These are phyloP conservation scores for Epicoccum nigrum DNA, from an alignment of 2,329 filamentous ascomycete species.

Conservation along the genomic window DNA sequence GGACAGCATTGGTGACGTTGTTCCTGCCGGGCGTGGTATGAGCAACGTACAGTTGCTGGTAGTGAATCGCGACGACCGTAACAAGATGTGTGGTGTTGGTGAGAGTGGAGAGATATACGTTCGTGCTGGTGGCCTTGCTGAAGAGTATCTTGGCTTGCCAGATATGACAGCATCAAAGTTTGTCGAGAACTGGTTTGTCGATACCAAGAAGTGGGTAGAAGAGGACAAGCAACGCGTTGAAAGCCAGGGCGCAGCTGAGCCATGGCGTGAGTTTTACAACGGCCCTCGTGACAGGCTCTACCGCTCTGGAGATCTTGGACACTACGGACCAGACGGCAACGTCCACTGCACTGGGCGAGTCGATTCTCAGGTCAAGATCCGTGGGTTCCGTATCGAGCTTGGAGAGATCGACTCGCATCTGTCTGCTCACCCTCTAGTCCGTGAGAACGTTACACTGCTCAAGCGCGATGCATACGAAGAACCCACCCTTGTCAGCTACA, in stretches of 20 bases:
- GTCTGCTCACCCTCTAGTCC: constrained; percentile 73
- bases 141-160: constrained; percentile 72
- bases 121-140: constrained; percentile 80
- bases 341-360: constrained; percentile 80
- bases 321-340: constrained; percentile 72
- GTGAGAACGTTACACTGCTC: constrained; percentile 85
- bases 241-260: constrained; percentile 61
- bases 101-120: constrained; percentile 86
- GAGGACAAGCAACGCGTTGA: constrained; percentile 63
- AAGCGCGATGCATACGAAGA: constrained; percentile 85
- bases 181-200: constrained; percentile 83
- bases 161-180: constrained; percentile 77
- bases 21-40: constrained; percentile 87
- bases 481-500: constrained; percentile 83
- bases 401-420: constrained; percentile 90
- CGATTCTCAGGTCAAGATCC: constrained; percentile 93
- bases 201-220: constrained; percentile 71
- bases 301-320: constrained; percentile 83
- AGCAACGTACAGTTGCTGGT: constrained; percentile 72
- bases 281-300: constrained; percentile 88
- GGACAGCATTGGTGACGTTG: constrained; percentile 72
- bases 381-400: constrained; percentile 93
- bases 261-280: constrained; percentile 79
- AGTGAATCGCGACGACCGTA: constrained; percentile 10
- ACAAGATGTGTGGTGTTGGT: constrained; percentile 75